phyloP scores from a whole-genome alignment of 768 basidiomycete genomes.

The Trametes elegans region DNA sequence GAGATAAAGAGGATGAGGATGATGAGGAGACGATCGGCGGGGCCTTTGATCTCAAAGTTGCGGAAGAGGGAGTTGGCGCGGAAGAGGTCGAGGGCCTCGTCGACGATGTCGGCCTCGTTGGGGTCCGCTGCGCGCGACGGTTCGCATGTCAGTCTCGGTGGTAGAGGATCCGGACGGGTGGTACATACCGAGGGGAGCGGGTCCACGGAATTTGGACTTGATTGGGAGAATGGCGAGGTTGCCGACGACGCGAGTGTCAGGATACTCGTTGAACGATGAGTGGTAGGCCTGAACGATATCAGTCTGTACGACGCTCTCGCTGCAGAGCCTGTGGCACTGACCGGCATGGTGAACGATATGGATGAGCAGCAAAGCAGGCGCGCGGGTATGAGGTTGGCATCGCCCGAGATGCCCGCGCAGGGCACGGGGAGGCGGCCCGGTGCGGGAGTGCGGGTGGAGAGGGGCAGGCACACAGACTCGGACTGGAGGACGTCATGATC shows the following conservation, averaged over 20 bases:
- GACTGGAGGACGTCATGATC: constrained; percentile 8
- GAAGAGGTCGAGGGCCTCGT: constrained; percentile 95
- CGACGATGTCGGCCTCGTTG: constrained; percentile 82
- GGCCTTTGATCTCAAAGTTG: constrained; percentile 99
- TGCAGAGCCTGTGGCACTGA: constrained; percentile 3
- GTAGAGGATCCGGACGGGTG: constrained; percentile 11
- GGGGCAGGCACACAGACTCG: constrained; percentile 1
- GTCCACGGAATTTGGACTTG: constrained; percentile 87
- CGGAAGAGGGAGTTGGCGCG: constrained; percentile 98
- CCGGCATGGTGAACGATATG: constrained; percentile 23
- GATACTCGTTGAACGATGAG: constrained; percentile 85
- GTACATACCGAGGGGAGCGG: constrained; percentile 73
- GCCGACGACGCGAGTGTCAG: constrained; percentile 80
- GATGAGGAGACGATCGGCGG: constrained; percentile 93
- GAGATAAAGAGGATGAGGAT: constrained; percentile 97
- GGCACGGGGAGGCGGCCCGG: no score
- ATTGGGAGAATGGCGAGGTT: constrained; percentile 91
- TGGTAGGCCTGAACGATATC: constrained; percentile 83
- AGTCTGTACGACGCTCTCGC: no score
- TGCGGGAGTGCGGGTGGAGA: no score
- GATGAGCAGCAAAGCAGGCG: background rate
- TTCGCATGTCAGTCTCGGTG: background rate
- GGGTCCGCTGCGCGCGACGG: constrained; percentile 63
- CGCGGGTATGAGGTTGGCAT: constrained; percentile 2
- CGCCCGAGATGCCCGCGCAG: constrained; percentile 2